Evolutionary conservation across 2,329 filamentous ascomycete species (phyloP).

Genomic region (Amesomyces nigricolor): DNA sequence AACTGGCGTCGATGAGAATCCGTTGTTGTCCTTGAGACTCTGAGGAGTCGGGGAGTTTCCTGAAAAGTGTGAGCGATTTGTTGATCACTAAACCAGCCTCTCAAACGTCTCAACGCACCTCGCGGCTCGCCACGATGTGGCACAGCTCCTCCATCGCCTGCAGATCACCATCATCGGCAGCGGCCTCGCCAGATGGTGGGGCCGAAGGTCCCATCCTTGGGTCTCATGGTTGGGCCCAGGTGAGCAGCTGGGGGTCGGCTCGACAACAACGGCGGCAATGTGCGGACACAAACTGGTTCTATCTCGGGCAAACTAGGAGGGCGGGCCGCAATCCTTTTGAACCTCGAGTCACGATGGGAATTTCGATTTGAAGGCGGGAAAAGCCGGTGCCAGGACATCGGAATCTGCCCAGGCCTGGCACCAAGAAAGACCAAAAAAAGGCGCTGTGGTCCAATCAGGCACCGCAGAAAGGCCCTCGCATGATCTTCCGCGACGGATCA

Average conservation of each 20-base stretch:
- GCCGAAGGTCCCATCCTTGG: too few relatives aligned
- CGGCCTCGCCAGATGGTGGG: too few relatives aligned
- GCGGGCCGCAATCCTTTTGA: not conserved
- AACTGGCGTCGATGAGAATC: too few relatives aligned
- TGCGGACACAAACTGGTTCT: not conserved
- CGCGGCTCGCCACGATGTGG: too few relatives aligned
- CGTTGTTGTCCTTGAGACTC: too few relatives aligned
- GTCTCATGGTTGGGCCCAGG: too few relatives aligned
- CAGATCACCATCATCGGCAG: too few relatives aligned
- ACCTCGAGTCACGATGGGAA: not conserved
- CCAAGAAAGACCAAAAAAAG: not conserved
- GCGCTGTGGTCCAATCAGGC: not conserved
- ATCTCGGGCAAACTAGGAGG: not conserved
- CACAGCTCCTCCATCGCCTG: too few relatives aligned
- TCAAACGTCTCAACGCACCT: too few relatives aligned
- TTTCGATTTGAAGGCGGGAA: not conserved
- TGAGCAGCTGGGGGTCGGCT: conserved; percentile 36
- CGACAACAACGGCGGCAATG: not conserved
- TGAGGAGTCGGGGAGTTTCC: too few relatives aligned
- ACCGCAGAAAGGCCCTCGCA: not conserved
- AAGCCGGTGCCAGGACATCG: not conserved
- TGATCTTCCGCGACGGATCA: conserved; percentile 16
- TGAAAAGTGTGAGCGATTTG: too few relatives aligned
- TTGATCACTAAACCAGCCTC: too few relatives aligned
- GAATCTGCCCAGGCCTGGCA: not conserved